A percentile compares a stretch with the other conserved stretches of the same genome.
These are phyloP conservation scores for Colletotrichum tropicale DNA, from an alignment of 2,329 filamentous ascomycete species.

Conservation along the genomic window DNA sequence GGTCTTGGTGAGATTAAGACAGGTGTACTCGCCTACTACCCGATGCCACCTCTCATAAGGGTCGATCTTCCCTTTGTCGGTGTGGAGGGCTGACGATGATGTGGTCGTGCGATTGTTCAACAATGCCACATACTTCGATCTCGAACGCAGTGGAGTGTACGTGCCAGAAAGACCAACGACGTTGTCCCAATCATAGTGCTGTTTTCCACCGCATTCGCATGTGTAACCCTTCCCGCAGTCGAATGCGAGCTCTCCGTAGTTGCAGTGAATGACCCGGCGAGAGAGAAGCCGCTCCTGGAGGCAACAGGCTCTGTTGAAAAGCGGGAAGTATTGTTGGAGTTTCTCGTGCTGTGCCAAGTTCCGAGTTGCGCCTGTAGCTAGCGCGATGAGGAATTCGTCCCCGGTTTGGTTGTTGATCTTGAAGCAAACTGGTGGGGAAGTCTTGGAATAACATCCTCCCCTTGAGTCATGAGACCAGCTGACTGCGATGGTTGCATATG, in stretches of 20 bases:
- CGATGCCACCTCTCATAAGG: slow-evolving; percentile 1
- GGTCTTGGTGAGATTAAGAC: not conserved
- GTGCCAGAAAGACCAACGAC: not conserved
- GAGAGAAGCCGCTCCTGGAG: slow-evolving; percentile 3
- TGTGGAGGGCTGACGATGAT: not conserved
- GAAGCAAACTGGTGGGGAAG: not conserved
- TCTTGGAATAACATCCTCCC: not conserved
- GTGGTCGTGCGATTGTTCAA: not conserved
- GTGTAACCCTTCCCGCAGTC: not conserved
- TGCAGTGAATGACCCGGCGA: not conserved
- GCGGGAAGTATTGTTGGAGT: not conserved
- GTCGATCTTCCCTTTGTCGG: not conserved
- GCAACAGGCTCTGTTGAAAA: not conserved
- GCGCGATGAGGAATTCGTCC: not conserved
- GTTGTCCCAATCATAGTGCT: not conserved
- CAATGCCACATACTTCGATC: not conserved
- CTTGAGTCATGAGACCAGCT: not conserved
- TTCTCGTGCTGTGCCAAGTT: not conserved
- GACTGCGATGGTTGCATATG: not conserved
- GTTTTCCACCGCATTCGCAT: not conserved
- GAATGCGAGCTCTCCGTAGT: not conserved
- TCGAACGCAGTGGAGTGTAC: not conserved
- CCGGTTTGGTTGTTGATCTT: not conserved
- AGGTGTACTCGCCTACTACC: not conserved
- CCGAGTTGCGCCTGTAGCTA: not conserved